Base-by-base conservation (phyloP, 1,139 yeast species). In the Sugiyamaella novakii region DNA sequence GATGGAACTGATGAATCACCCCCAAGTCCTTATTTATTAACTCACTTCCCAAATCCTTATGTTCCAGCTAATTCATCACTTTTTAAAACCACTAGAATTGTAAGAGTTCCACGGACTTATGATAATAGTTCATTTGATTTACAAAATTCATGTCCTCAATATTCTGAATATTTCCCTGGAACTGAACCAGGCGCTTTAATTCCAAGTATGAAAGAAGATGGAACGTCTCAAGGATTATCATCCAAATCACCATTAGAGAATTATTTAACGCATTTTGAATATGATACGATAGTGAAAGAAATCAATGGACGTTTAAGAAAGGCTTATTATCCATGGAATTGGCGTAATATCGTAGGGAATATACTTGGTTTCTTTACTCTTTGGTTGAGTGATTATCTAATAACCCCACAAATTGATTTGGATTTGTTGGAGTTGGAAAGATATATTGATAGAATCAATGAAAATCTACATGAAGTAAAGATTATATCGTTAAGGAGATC, bases 141-240 rank as follows among this genome's bases (percentile, higher is more conserved):
- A 7, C 41, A 49, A n/a, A 35, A 43, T 22, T 27, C 46, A 44
- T 55, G 29, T 69, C 91, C 92, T 0, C 81, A 75, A 59, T 85
- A 84, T 60, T 81, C 87, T 8, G 64, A 67, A 1, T 64, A 59
- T 19, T 62, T 74, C 1, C 94, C 91, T 0, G 94, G 95, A 0
- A 56, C 53, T 2, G 94, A 85, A 59, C 81, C 84, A 1, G 91
- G 86, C 0, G 88, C 88, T 0, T 60, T 75, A 8, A 59, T 70
- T n/a, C 66, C 49, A 17, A 30, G 19, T 3, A 10, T 28, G 1
- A 38, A 39, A 4, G 22, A 34, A 24, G 5, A 31, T 24, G 48
- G 51, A 14, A 27, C 30, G 10, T 10, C 39, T n/a, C 33, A 30
- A 15, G 46, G 37, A 2, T 36, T 48, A 18, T 52, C 56, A 11